These are phyloP conservation scores for Colletotrichum orchidophilum DNA, from an alignment of 2,329 filamentous ascomycete genomes.

Conservation along the genomic window DNA sequence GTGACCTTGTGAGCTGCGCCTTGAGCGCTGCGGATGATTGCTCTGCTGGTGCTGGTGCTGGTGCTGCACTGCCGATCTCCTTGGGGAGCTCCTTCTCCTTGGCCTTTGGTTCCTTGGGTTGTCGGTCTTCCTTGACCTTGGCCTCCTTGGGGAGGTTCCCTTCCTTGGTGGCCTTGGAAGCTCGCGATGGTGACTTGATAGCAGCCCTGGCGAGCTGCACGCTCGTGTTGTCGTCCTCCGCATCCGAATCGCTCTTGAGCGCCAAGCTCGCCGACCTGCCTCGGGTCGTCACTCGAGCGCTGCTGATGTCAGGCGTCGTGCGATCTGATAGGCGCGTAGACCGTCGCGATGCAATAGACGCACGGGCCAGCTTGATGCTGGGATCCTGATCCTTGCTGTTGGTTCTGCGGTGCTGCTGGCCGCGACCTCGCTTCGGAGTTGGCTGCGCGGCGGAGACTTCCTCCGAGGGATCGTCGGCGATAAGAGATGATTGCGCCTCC, in stretches of 20 bases:
- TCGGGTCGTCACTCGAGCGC: conserved; percentile 38
- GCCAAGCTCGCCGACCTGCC: conserved; percentile 40
- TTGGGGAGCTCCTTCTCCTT: not conserved
- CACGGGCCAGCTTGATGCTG: conserved; percentile 32
- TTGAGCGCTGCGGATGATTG: conserved; percentile 45
- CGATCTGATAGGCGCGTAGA: conserved; percentile 33
- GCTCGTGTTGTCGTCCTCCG: conserved; percentile 39
- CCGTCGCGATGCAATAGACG: conserved; percentile 33
- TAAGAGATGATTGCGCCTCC: conserved; percentile 30
- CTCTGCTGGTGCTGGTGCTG: not conserved
- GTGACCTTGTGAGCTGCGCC: conserved; percentile 54
- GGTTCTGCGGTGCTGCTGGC: conserved; percentile 24
- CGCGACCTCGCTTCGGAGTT: conserved; percentile 27
- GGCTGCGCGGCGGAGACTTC: conserved; percentile 13
- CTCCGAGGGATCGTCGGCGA: conserved; percentile 30
- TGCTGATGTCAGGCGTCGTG: conserved; percentile 30
- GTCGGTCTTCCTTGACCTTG: not conserved
- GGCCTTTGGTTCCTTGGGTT: not conserved
- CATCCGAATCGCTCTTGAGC: conserved; percentile 36
- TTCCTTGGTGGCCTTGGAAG: not conserved
- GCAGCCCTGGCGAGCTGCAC: conserved; percentile 43
- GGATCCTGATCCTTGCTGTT: conserved; percentile 31
- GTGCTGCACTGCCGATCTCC: not conserved
- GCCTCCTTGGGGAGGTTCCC: not conserved
- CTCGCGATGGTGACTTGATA: conserved; percentile 41